These are phyloP conservation scores for Termitomyces sp. DNA, from an alignment of 768 basidiomycete species.

Conservation along the genomic window DNA sequence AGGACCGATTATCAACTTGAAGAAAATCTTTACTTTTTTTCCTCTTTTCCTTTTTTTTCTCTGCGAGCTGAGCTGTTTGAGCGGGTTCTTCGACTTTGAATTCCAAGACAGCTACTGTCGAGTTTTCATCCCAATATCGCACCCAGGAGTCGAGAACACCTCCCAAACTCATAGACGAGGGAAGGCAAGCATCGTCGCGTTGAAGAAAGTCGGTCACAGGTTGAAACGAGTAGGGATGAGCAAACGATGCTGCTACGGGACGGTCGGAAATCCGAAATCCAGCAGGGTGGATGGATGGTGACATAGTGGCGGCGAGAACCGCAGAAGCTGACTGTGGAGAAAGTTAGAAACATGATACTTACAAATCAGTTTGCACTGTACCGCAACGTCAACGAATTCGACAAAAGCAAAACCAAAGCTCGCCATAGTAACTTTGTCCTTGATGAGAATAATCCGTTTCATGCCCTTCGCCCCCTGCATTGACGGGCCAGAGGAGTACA, in stretches of 20 bases:
- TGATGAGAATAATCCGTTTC: conserved; percentile 82
- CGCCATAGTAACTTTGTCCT: conserved; percentile 81
- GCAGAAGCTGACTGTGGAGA: conserved; percentile 66
- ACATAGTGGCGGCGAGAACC: conserved; percentile 83
- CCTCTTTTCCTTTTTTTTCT: conserved; percentile 57
- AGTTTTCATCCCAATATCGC: conserved; percentile 89
- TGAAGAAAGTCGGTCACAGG: conserved; percentile 68
- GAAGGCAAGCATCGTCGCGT: conserved; percentile 72
- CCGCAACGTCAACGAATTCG: conserved; percentile 83
- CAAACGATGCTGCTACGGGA: conserved; percentile 89
- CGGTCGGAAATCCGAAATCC: conserved; percentile 90
- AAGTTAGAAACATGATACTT: conserved; percentile 5
- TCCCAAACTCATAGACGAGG: conserved; percentile 63
- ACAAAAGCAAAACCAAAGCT: conserved; percentile 96
- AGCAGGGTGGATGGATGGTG: conserved; percentile 80
- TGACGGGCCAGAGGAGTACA: conserved; percentile 70
- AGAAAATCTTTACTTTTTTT: conserved; percentile 35
- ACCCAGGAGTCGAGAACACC: conserved; percentile 72
- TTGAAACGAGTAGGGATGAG: conserved; percentile 87
- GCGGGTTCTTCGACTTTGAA: conserved; percentile 69
- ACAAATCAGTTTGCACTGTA: conserved; percentile 26
- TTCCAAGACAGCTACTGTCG: conserved; percentile 68
- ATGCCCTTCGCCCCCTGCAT: conserved; percentile 83
- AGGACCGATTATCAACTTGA: not conserved
- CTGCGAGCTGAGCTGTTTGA: conserved; percentile 28